These are phyloP conservation scores for Calamus simplicifolius DNA, from an alignment of 176 grass and related monocot species.

Conservation along the genomic window DNA sequence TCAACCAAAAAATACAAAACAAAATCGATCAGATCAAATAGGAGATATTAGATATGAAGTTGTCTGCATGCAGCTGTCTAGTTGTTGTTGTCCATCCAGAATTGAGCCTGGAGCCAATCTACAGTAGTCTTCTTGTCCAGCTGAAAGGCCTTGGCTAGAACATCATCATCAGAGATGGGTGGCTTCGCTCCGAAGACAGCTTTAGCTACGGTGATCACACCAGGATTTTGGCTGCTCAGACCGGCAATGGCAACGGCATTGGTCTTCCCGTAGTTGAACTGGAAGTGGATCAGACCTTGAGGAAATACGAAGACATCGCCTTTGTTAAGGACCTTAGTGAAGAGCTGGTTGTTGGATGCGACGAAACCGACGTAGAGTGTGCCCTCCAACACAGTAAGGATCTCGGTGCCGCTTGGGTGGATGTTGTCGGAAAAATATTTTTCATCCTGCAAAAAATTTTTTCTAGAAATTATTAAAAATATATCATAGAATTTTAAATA, in stretches of 20 bases:
- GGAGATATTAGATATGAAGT: too few relatives aligned
- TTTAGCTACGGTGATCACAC: constrained; percentile 10
- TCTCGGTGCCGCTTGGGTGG: constrained; percentile 22
- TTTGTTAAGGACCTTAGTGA: constrained; percentile 15
- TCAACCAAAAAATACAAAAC: constrained; percentile 25
- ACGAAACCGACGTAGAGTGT: constrained; percentile 30
- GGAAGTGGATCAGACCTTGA: constrained; percentile 31
- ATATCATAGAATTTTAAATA: too few relatives aligned
- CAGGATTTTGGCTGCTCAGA: constrained; percentile 37
- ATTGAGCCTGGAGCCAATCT: constrained; percentile 23
- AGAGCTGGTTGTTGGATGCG: constrained; percentile 28
- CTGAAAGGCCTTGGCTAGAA: constrained; percentile 38
- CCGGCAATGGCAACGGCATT: constrained; percentile 19
- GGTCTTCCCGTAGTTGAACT: constrained; percentile 14
- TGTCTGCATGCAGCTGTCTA: background rate
- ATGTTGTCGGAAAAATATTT: too few relatives aligned
- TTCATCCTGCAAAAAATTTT: too few relatives aligned
- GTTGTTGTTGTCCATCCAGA: background rate
- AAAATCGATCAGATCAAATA: background rate
- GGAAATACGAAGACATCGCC: constrained; percentile 39
- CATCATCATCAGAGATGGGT: constrained; percentile 6
- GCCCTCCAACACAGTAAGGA: constrained; percentile 24
- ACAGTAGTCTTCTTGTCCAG: constrained; percentile 21
- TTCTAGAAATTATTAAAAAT: too few relatives aligned
- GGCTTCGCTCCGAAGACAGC: constrained; percentile 21